A percentile compares a stretch with the other conserved stretches of the same genome.
These are phyloP conservation scores for Schwanniomyces occidentalis DNA, from an alignment of 805 yeast genomes.

Conservation along the genomic window DNA sequence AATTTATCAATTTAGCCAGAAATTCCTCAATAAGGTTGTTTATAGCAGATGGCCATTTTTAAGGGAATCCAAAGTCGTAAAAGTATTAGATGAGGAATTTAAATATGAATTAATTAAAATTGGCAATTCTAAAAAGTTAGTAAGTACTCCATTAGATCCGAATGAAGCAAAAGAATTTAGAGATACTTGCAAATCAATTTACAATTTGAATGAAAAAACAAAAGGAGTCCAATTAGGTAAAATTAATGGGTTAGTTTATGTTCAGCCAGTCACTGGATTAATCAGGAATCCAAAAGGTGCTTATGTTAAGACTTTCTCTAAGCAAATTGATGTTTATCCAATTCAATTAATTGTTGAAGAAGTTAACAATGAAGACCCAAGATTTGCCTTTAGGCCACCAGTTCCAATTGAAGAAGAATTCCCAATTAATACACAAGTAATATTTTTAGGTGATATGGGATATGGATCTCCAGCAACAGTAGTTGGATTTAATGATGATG, in stretches of 20 bases:
- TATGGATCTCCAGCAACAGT: slow-evolving; percentile 80
- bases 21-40: slow-evolving; percentile 60
- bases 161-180: slow-evolving; percentile 52
- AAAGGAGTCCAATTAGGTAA: slow-evolving; percentile 64
- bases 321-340: slow-evolving; percentile 61
- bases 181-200: slow-evolving; percentile 38
- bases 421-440: slow-evolving; percentile 68
- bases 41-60: slow-evolving; percentile 91
- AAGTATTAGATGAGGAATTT: slow-evolving; percentile 55
- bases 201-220: slow-evolving; percentile 44
- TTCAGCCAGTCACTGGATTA: slow-evolving; percentile 77
- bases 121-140: slow-evolving; percentile 20
- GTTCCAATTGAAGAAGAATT: slow-evolving; percentile 78
- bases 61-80: slow-evolving; percentile 71
- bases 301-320: slow-evolving; percentile 66
- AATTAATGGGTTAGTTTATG: slow-evolving; percentile 62
- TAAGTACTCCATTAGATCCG: slow-evolving; percentile 34
- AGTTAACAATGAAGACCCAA: slow-evolving; percentile 69
- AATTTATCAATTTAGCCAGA: slow-evolving; percentile 63
- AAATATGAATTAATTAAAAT: slow-evolving; percentile 46
- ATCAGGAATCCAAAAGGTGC: slow-evolving; percentile 71
- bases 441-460: slow-evolving; percentile 82
- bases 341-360: slow-evolving; percentile 75
- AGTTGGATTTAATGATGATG: slow-evolving; percentile 53
- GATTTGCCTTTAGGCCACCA: slow-evolving; percentile 74